A percentile compares a stretch with the other conserved stretches of the same genome.
These are phyloP conservation scores for Nemophila menziesii DNA, from an alignment of 257 asterid species.

Conservation along the genomic window DNA sequence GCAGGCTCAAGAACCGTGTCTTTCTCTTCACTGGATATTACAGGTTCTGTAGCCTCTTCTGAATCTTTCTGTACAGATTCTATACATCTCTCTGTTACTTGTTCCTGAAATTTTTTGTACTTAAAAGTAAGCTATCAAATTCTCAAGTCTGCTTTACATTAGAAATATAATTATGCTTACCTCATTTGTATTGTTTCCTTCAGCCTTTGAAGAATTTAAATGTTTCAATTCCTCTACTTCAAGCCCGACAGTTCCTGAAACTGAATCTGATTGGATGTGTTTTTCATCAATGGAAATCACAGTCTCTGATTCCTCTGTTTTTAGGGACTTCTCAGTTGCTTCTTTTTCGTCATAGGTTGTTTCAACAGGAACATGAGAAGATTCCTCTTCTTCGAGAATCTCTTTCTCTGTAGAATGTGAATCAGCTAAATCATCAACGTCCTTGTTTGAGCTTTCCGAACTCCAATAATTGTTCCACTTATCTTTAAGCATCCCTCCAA, in stretches of 20 bases:
- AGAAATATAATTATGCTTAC: too few relatives aligned
- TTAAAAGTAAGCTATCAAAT: too few relatives aligned
- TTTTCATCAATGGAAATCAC: constrained; percentile 1
- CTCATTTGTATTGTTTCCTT: background rate
- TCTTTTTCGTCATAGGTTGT: too few relatives aligned
- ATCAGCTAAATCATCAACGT: constrained; percentile 2
- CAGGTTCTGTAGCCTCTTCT: background rate
- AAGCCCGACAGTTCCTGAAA: background rate
- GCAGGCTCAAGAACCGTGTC: background rate
- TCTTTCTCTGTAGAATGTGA: constrained; percentile 1
- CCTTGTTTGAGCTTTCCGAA: constrained; percentile 3
- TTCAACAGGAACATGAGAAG: background rate
- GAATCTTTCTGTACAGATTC: too few relatives aligned
- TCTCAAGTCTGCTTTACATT: too few relatives aligned
- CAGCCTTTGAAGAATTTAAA: background rate
- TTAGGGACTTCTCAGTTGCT: too few relatives aligned
- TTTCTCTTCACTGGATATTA: constrained; percentile 1
- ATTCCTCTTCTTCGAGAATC: background rate
- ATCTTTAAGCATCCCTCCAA: constrained; percentile 3
- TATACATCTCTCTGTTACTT: too few relatives aligned
- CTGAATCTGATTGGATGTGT: background rate
- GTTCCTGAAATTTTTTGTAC: too few relatives aligned
- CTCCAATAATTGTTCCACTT: background rate
- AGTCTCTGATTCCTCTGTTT: too few relatives aligned
- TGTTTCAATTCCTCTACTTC: background rate